These are phyloP conservation scores for Cryptococcus sp. DNA, from an alignment of 1,284 basidiomycete genomes.

Conservation along the genomic window DNA sequence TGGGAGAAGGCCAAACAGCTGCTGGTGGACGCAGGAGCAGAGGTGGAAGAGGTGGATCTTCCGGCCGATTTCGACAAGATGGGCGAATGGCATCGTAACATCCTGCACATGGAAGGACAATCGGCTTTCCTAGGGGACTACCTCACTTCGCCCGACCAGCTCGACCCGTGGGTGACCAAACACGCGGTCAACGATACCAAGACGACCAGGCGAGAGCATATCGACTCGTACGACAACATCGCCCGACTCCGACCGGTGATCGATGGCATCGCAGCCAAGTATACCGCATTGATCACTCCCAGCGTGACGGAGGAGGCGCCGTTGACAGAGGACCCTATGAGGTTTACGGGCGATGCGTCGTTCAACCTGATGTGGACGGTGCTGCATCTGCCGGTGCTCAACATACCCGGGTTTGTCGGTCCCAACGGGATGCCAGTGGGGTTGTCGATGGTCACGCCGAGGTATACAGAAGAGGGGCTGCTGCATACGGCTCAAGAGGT, in stretches of 20 bases:
- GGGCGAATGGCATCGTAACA: slow-evolving; percentile 19
- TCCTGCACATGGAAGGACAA: slow-evolving; percentile 21
- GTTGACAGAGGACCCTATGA: slow-evolving; percentile 13
- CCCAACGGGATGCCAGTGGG: slow-evolving; percentile 25
- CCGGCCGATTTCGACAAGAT: slow-evolving; percentile 17
- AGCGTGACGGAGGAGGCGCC: slow-evolving; percentile 24
- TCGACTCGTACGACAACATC: slow-evolving; percentile 25
- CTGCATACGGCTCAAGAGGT: slow-evolving; percentile 12
- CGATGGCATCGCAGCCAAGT: slow-evolving; percentile 19
- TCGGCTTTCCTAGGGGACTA: slow-evolving; percentile 23
- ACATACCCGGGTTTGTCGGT: slow-evolving; percentile 24
- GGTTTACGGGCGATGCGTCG: slow-evolving; percentile 24
- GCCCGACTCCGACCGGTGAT: slow-evolving; percentile 21
- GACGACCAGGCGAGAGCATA: slow-evolving; percentile 12
- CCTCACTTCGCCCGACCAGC: slow-evolving; percentile 8
- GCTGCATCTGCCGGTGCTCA: slow-evolving; percentile 25
- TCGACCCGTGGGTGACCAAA: slow-evolving; percentile 17
- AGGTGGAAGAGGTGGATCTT: slow-evolving; percentile 24
- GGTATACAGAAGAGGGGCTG: slow-evolving; percentile 19
- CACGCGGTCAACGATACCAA: slow-evolving; percentile 17
- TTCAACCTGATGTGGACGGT: slow-evolving; percentile 32
- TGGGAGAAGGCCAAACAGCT: slow-evolving; percentile 18
- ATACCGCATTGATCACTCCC: slow-evolving; percentile 26
- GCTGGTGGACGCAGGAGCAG: slow-evolving; percentile 16
- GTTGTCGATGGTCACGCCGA: slow-evolving; percentile 18